Conservation (phyloP, 2,329 filamentous ascomycete genomes). For the Elsinoe fawcettii region DNA sequence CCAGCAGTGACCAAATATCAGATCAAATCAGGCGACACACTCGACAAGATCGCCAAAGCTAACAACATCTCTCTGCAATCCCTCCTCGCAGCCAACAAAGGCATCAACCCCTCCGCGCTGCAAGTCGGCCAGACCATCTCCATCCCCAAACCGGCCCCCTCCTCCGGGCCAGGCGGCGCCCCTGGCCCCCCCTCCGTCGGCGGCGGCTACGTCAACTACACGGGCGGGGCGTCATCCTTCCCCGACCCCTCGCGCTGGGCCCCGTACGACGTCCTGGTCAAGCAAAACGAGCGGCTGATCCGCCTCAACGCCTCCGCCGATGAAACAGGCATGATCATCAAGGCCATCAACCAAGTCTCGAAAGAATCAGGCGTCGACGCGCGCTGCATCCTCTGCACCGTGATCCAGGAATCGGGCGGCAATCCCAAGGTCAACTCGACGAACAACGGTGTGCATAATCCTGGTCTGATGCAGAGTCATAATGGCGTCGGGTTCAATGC, state of each 20-base stretch:
- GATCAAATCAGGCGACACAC: conserved; percentile 7
- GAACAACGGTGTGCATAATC: conserved; percentile 36
- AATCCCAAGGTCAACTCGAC: conserved; percentile 41
- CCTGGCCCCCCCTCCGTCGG: neutral
- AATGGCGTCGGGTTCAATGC: conserved; percentile 28
- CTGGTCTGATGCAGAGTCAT: conserved; percentile 42
- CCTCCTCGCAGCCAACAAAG: conserved; percentile 6
- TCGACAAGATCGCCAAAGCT: neutral
- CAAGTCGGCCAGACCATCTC: conserved; percentile 6
- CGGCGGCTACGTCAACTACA: conserved; percentile 7
- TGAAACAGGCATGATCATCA: conserved; percentile 10
- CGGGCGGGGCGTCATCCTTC: neutral
- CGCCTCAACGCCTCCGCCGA: conserved; percentile 2
- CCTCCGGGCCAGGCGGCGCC: neutral
- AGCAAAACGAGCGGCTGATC: conserved; percentile 11
- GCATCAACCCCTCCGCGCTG: conserved; percentile 2
- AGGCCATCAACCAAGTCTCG: conserved; percentile 31
- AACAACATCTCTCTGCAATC: conserved; percentile 1
- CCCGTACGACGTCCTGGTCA: neutral
- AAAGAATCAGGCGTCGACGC: conserved; percentile 30
- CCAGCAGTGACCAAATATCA: neutral
- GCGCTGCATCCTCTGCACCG: conserved; percentile 38
- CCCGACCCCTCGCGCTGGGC: conserved; percentile 4
- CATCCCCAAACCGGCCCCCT: neutral
- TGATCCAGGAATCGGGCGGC: conserved; percentile 42